phyloP scores from a whole-genome alignment of 2,329 filamentous ascomycete species.

The Colletotrichum tropicale region DNA sequence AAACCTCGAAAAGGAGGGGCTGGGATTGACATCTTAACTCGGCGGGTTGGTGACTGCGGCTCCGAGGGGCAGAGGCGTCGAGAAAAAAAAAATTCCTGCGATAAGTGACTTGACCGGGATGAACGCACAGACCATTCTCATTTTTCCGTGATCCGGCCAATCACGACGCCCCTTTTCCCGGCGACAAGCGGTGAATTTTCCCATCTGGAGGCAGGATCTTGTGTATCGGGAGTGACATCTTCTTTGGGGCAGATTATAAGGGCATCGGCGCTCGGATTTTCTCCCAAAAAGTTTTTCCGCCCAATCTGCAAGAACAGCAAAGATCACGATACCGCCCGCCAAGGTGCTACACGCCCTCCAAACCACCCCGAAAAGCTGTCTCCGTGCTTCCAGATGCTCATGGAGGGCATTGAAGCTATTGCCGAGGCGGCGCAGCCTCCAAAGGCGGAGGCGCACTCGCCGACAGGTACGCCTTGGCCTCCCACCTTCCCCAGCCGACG shows the following conservation, averaged over 20 bases:
- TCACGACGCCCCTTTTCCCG: background rate
- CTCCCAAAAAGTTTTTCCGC: constrained; percentile 49
- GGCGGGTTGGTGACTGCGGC: background rate
- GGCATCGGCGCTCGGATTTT: constrained; percentile 34
- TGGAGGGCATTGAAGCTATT: constrained; percentile 37
- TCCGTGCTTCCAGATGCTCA: constrained; percentile 17
- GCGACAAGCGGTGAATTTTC: constrained; percentile 29
- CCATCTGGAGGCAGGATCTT: constrained; percentile 34
- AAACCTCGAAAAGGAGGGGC: constrained; percentile 9
- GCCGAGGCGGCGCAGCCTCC: constrained; percentile 44
- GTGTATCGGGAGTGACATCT: constrained; percentile 42
- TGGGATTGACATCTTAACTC: background rate
- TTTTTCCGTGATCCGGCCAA: background rate
- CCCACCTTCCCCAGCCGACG: constrained; percentile 3
- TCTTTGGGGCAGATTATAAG: constrained; percentile 45
- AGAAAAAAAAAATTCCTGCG: constrained; percentile 11
- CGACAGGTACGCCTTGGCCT: constrained; percentile 35
- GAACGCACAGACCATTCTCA: background rate
- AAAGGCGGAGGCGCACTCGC: constrained; percentile 35
- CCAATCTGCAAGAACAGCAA: constrained; percentile 26
- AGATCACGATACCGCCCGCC: constrained; percentile 5
- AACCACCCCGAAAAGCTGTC: constrained; percentile 3
- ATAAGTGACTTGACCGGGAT: constrained; percentile 6
- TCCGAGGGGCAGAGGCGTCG: background rate
- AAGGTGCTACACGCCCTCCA: constrained; percentile 2